These are phyloP conservation scores for Lecanicillium sp. DNA, from an alignment of 2,329 filamentous ascomycete genomes.

Conservation along the genomic window DNA sequence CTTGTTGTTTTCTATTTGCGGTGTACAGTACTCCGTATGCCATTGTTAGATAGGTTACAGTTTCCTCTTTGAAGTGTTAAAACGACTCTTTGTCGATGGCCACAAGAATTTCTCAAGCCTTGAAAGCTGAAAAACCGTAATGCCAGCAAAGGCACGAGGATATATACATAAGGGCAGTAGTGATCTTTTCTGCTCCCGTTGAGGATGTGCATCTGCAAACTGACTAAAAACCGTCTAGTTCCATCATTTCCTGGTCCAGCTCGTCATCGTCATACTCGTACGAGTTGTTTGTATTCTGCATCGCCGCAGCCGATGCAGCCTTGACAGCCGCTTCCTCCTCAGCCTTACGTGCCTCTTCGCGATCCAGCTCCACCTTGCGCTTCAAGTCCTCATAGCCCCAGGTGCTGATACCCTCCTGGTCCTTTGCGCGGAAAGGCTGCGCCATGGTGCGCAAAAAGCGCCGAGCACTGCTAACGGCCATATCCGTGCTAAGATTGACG, in stretches of 20 bases:
- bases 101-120: no score
- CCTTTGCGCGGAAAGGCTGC: slow-evolving; percentile 72
- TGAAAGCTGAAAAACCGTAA: no score
- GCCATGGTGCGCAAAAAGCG: slow-evolving; percentile 88
- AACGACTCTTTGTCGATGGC: no score
- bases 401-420: slow-evolving; percentile 88
- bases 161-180: neutral
- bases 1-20: no score
- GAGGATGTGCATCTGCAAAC: neutral
- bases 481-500: slow-evolving; percentile 87
- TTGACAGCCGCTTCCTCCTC: slow-evolving; percentile 32
- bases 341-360: slow-evolving; percentile 58
- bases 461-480: slow-evolving; percentile 83
- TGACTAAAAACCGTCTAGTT: slow-evolving; percentile 27
- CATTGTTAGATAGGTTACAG: no score
- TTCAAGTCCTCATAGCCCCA: slow-evolving; percentile 78
- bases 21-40: no score
- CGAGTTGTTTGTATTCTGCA: slow-evolving; percentile 26
- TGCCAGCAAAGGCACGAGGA: no score
- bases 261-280: slow-evolving; percentile 47
- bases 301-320: slow-evolving; percentile 12
- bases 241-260: slow-evolving; percentile 49
- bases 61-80: no score
- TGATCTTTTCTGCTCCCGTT: neutral
- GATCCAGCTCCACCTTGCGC: slow-evolving; percentile 69